These are phyloP conservation scores for Rhizopogon hawkerae DNA, from an alignment of 1,284 basidiomycete species.

Conservation along the genomic window DNA sequence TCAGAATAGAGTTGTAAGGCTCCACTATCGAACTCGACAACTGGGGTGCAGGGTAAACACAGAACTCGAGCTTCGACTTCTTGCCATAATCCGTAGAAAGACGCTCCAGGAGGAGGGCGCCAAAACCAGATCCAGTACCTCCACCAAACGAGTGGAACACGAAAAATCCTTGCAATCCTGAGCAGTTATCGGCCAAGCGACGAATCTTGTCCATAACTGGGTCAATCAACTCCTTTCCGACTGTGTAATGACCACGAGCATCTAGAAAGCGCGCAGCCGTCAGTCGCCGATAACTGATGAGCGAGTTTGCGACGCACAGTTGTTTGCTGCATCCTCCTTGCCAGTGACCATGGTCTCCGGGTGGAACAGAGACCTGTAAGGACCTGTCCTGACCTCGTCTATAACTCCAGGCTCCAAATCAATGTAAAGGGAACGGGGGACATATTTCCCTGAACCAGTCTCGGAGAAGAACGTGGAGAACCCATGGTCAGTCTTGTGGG, in stretches of 20 bases:
- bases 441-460: conserved; percentile 90
- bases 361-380: conserved; percentile 94
- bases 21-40: conserved; percentile 96
- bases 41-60: conserved; percentile 93
- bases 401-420: conserved; percentile 95
- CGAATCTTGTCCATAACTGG: conserved; percentile 94
- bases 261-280: conserved; percentile 41
- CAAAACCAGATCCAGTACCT: conserved; percentile 98
- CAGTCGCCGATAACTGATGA: conserved; percentile 12
- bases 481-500: conserved; percentile 74
- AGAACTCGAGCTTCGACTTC: conserved; percentile 99
- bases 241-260: conserved; percentile 96
- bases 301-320: conserved; percentile 56
- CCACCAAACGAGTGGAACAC: conserved; percentile 99
- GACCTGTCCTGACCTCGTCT: conserved; percentile 93
- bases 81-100: conserved; percentile 98
- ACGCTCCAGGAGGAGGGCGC: conserved; percentile 92
- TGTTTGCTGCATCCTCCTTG: conserved; percentile 99
- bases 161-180: conserved; percentile 98
- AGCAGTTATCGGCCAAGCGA: conserved; percentile 95
- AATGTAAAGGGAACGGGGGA: conserved; percentile 95
- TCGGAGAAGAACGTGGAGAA: conserved; percentile 97
- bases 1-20: conserved; percentile 98
- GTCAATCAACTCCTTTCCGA: conserved; percentile 92
- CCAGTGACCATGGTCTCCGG: conserved; percentile 98